A percentile compares a stretch with the other conserved stretches of the same genome.
These are phyloP conservation scores for Myrica gale DNA, from an alignment of 306 rosid species.

Conservation along the genomic window DNA sequence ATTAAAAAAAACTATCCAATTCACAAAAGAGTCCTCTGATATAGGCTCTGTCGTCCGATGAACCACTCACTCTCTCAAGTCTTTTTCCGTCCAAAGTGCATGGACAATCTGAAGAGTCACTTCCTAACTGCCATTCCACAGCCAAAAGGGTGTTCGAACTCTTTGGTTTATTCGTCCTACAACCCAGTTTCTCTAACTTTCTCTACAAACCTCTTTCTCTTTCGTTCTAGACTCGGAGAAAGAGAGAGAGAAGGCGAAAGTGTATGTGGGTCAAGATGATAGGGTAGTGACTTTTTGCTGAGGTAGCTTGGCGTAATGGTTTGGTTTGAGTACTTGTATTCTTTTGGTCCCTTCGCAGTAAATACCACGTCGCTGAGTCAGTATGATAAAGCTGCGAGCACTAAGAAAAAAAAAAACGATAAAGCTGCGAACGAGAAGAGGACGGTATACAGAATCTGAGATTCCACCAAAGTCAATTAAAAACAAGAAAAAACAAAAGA, in stretches of 20 bases:
- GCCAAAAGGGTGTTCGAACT: slow-evolving; percentile 6
- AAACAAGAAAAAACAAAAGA: too few relatives aligned
- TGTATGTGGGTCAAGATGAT: background rate
- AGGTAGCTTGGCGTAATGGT: slow-evolving; percentile 51
- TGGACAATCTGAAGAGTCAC: background rate
- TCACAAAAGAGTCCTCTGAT: slow-evolving; percentile 18
- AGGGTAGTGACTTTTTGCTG: slow-evolving; percentile 27
- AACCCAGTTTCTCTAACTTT: background rate
- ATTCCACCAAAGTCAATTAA: too few relatives aligned
- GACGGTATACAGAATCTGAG: too few relatives aligned
- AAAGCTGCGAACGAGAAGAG: slow-evolving; percentile 22
- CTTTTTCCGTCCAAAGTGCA: background rate
- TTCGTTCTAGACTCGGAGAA: slow-evolving; percentile 6
- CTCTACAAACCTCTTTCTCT: background rate
- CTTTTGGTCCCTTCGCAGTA: slow-evolving; percentile 21
- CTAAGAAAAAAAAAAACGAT: background rate
- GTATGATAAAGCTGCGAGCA: slow-evolving; percentile 25
- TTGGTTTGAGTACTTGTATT: slow-evolving; percentile 32
- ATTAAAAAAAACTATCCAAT: slow-evolving; percentile 28
- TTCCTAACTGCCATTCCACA: background rate
- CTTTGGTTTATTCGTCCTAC: slow-evolving; percentile 1
- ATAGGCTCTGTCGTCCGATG: slow-evolving; percentile 16
- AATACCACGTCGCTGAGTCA: slow-evolving; percentile 34
- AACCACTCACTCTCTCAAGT: slow-evolving; percentile 26
- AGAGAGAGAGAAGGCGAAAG: background rate